Conservation (phyloP, 176 grass and related monocot species). For the Saccharum officinarum region DNA sequence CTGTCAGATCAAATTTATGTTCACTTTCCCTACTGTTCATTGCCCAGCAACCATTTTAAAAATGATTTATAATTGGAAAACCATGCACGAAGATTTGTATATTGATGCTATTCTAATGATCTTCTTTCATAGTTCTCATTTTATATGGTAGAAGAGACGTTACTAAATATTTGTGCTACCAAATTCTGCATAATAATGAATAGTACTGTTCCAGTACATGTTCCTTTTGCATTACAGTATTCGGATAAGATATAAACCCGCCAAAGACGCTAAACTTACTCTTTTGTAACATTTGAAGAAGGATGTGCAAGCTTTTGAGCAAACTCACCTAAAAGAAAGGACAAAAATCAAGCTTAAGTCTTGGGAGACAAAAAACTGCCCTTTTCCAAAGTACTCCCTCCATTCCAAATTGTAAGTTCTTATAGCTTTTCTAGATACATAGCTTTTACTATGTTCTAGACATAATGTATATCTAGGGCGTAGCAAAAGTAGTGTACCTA, state of each 20-base stretch:
- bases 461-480: neutral
- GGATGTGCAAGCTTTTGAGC: constrained; percentile 87
- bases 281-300: constrained; percentile 86
- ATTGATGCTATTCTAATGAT: neutral
- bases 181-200: neutral
- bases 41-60: constrained; percentile 2
- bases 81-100: neutral
- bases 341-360: constrained; percentile 35
- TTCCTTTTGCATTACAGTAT: constrained; percentile 17
- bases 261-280: constrained; percentile 55
- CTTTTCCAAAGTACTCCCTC: neutral
- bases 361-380: neutral
- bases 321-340: constrained; percentile 73
- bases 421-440: neutral
- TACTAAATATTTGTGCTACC: neutral
- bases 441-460: neutral
- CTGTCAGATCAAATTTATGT: constrained; percentile 15
- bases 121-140: constrained; percentile 1
- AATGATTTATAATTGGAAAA: neutral
- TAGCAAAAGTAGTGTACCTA: neutral
- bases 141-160: neutral
- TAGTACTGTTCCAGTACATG: neutral
- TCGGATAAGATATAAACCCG: neutral
- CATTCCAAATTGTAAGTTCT: neutral
- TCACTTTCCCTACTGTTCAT: neutral